These are phyloP conservation scores for Pichia sp. DNA, from an alignment of 1,139 yeast genomes.

Conservation along the genomic window DNA sequence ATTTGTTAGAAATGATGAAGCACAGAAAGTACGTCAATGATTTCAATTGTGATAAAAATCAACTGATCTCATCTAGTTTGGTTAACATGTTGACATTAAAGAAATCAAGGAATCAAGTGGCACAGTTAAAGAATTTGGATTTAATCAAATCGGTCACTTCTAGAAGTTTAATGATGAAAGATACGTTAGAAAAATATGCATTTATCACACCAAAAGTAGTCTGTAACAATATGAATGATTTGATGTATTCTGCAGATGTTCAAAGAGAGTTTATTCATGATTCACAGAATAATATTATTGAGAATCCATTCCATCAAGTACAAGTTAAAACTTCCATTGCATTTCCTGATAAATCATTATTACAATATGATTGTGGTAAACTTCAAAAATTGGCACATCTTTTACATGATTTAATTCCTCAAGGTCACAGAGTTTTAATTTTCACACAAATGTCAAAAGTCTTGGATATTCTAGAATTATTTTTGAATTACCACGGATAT, in stretches of 20 bases:
- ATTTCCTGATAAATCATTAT: conserved; percentile 89
- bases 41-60: conserved; percentile 55
- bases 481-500: conserved; percentile 91
- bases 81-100: conserved; percentile 32
- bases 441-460: conserved; percentile 99
- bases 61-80: conserved; percentile 55
- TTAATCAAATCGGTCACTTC: conserved; percentile 42
- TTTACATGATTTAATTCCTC: conserved; percentile 72
- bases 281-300: conserved; percentile 34
- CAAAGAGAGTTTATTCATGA: conserved; percentile 34
- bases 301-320: conserved; percentile 76
- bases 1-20: conserved; percentile 48
- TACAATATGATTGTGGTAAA: conserved; percentile 97
- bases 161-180: conserved; percentile 45
- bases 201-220: conserved; percentile 89
- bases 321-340: conserved; percentile 91
- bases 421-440: conserved; percentile 91
- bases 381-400: conserved; percentile 78
- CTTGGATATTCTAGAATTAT: conserved; percentile 88
- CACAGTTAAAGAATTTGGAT: conserved; percentile 25
- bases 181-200: conserved; percentile 69
- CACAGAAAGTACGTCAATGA: conserved; percentile 65
- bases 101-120: conserved; percentile 18
- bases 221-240: conserved; percentile 68
- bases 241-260: conserved; percentile 44